Evolutionary conservation across 495 filamentous ascomycete species (phyloP).

Genomic region (Cudoniella acicularis): DNA sequence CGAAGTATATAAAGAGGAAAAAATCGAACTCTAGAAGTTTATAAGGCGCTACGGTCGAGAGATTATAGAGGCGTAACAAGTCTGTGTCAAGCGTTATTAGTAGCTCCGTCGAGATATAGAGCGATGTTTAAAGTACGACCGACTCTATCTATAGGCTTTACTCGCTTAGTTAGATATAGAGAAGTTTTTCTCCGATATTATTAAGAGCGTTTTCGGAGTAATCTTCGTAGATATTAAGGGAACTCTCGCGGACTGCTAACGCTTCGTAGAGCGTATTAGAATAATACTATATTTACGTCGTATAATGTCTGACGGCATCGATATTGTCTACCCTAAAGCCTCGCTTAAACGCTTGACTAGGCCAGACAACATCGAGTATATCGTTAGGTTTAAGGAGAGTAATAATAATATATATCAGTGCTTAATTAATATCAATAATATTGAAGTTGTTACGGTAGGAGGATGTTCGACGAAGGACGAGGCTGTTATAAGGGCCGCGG

Average conservation of each 20-base stretch:
- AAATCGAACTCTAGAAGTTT: neutral
- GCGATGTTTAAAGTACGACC: neutral
- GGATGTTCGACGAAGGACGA: too few relatives aligned
- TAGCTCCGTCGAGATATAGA: neutral
- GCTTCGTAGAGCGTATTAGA: neutral
- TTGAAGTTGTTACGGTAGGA: too few relatives aligned
- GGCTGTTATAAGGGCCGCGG: too few relatives aligned
- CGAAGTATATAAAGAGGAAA: neutral
- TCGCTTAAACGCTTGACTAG: slow-evolving; percentile 4
- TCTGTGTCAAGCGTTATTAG: neutral
- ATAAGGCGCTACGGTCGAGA: neutral
- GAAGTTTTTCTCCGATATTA: neutral
- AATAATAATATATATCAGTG: too few relatives aligned
- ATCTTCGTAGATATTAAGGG: neutral
- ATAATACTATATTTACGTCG: neutral
- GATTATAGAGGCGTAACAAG: neutral
- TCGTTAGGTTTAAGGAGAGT: too few relatives aligned
- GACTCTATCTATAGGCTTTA: neutral
- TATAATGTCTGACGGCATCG: neutral
- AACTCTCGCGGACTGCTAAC: neutral
- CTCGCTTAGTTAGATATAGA: neutral
- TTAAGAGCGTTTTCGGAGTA: neutral
- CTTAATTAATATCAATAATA: too few relatives aligned
- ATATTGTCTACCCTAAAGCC: neutral
- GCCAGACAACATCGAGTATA: slow-evolving; percentile 3